Evolutionary conservation across 1,139 yeast species (phyloP).

Genomic region (Trichomonascaceae sp.): DNA sequence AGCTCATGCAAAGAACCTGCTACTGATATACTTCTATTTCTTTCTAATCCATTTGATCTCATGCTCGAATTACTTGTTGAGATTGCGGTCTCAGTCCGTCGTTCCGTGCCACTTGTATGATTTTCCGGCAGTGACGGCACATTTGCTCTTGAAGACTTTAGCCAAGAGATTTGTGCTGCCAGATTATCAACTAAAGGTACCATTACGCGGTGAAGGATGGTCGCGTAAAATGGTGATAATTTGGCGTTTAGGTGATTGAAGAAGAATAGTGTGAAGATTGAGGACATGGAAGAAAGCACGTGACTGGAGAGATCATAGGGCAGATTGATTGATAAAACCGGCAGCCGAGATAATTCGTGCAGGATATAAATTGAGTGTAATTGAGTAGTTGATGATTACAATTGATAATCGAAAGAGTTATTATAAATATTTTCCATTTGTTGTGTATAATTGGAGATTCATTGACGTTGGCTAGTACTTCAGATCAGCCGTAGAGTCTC

Average conservation of each 20-base stretch:
- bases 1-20: neutral
- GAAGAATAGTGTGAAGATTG: neutral
- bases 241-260: neutral
- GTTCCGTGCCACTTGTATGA: neutral
- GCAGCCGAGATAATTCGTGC: too few species aligned
- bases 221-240: neutral
- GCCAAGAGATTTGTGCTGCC: conserved; percentile 2
- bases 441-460: neutral
- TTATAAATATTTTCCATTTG: neutral
- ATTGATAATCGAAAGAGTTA: too few species aligned
- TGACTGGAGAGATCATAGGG: neutral
- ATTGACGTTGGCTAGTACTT: neutral
- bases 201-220: conserved; percentile 1
- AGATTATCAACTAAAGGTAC: conserved; percentile 3
- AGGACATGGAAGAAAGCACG: neutral
- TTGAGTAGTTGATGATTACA: neutral
- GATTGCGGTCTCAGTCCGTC: neutral
- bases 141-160: conserved; percentile 1
- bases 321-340: too few species aligned
- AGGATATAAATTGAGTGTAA: too few species aligned
- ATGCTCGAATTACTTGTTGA: neutral
- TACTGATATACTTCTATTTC: neutral
- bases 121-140: neutral
- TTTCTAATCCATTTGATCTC: neutral
- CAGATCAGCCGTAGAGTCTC: neutral